Evolutionary conservation across 106 monocot species (phyloP).

Genomic region (Phalaenopsis equestris): DNA sequence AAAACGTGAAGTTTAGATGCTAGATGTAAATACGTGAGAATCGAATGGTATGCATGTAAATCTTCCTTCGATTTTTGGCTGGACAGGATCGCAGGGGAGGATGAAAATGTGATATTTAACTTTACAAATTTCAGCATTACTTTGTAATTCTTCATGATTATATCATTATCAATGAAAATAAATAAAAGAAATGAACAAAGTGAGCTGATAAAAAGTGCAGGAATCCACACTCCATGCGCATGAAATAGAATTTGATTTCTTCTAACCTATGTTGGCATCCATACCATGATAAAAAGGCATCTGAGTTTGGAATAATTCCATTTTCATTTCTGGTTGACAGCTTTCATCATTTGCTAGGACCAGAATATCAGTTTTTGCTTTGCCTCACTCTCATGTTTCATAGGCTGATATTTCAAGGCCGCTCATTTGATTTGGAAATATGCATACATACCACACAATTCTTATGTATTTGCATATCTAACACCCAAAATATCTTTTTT

Average conservation of each 20-base stretch:
- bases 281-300: not conserved
- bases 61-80: too few species aligned
- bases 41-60: too few species aligned
- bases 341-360: not conserved
- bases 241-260: too few species aligned
- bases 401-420: too few species aligned
- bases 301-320: constrained; percentile 3
- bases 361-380: not conserved
- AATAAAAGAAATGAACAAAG: not conserved
- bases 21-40: too few species aligned
- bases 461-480: too few species aligned
- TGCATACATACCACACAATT: too few species aligned
- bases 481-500: too few species aligned
- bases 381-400: too few species aligned
- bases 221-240: not conserved
- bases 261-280: too few species aligned
- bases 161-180: not conserved
- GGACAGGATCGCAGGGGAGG: not conserved
- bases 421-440: too few species aligned
- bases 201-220: not conserved
- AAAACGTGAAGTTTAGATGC: too few species aligned
- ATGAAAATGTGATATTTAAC: not conserved
- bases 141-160: not conserved
- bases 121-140: not conserved
- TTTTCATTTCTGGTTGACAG: not conserved